These are phyloP conservation scores for Cephaloascus fragrans DNA, from an alignment of 805 yeast genomes.

Conservation along the genomic window DNA sequence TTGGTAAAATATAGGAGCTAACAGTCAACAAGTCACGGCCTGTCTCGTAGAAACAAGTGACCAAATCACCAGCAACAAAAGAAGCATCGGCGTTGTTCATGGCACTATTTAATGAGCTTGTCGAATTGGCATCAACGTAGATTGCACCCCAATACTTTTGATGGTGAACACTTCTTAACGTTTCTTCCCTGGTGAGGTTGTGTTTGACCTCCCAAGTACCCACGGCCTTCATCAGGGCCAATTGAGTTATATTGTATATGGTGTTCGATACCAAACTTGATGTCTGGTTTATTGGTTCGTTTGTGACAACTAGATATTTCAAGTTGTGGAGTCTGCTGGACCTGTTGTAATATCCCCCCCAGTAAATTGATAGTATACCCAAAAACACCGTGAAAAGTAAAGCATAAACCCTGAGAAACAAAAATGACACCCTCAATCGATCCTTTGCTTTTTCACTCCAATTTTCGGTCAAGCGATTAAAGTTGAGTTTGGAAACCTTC, in stretches of 20 bases:
- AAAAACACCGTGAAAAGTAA: constrained; percentile 10
- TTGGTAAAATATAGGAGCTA: constrained; percentile 22
- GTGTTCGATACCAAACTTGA: constrained; percentile 8
- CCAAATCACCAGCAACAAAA: constrained; percentile 16
- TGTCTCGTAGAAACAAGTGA: constrained; percentile 44
- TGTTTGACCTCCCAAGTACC: constrained; percentile 16
- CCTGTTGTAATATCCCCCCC: constrained; percentile 15
- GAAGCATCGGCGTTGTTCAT: constrained; percentile 21
- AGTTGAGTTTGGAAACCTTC: no score
- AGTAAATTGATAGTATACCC: constrained; percentile 15
- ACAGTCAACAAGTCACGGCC: constrained; percentile 53
- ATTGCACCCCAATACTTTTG: constrained; percentile 58
- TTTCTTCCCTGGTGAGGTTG: constrained; percentile 22
- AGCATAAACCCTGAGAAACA: constrained; percentile 8
- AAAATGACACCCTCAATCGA: no score
- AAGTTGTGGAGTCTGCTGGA: constrained; percentile 8
- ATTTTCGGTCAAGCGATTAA: no score
- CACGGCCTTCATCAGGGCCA: constrained; percentile 16
- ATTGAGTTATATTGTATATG: constrained; percentile 10
- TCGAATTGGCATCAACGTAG: constrained; percentile 40
- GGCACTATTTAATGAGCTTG: constrained; percentile 26
- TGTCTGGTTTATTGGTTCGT: constrained; percentile 7
- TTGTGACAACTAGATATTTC: constrained; percentile 12
- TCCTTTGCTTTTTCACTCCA: no score
- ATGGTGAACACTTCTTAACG: constrained; percentile 35